Base-by-base conservation (phyloP, 257 asterid genomes). In the Scutellaria baicalensis region DNA sequence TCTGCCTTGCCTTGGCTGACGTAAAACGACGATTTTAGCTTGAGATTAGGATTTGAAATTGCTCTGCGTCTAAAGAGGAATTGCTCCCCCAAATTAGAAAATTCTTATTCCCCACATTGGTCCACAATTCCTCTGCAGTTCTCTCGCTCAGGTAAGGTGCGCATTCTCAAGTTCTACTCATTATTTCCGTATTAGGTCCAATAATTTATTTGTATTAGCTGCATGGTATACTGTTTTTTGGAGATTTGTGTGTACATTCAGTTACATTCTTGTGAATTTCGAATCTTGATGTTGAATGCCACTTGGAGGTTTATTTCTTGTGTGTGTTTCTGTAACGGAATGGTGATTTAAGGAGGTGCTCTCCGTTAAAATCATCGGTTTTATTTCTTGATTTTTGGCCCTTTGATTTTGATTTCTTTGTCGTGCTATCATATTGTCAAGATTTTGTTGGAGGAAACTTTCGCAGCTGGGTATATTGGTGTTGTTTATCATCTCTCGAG, bases 281-380 rank as follows among this genome's bases (percentile, higher is more conserved):
- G 48, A 54, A 23, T 6, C 16, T 52, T 58, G 81, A 72, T 72
- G 72, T 77, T 54, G 64, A 72, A 72, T 59, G 49, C 35, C 64
- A 52, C 49, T 57, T 27, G 45, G 55, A 62, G 68, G 44, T 70
- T 68, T 21, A 39, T 68, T 68, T 72, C 51, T 11, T 70, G 44
- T 62, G 35, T 68, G 10, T 63, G 44, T 10, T 51, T 71, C 43
- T 59, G 65, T 54, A 8, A 52, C 59, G 59, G 21, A 35, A 20
- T 49, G 56, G 31, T 13, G 70, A 65, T 64, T 64, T 69, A 39
- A 67, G 66, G 54, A 16, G 45, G n/a, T 66, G 54, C 5, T 35
- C 20, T 43, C 52, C 42, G 33, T 61, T 45, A 6, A 50, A 59
- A 21, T 36, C 50, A 49, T 47, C 17, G 16, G 16, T 56, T 27